Evolutionary conservation across 768 basidiomycete genomes (phyloP).

Genomic region (Mycena epipterygia): DNA sequence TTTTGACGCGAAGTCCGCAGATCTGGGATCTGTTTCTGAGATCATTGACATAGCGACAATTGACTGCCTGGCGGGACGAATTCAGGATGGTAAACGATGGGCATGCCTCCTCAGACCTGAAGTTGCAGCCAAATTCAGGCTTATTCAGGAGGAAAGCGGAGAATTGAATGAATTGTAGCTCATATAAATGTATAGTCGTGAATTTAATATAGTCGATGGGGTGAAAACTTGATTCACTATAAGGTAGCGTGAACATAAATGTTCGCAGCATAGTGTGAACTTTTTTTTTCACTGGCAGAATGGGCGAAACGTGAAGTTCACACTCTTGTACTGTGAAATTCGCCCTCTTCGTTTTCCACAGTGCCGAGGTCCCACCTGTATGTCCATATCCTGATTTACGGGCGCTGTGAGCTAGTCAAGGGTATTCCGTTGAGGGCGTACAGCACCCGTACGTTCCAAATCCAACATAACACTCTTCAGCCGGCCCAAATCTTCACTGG

Average conservation of each 20-base stretch:
- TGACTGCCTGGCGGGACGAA: constrained; percentile 1
- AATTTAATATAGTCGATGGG: background rate
- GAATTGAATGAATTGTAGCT: background rate
- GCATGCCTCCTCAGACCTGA: constrained; percentile 1
- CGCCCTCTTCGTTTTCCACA: background rate
- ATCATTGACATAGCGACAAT: background rate
- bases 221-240: background rate
- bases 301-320: background rate
- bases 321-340: no score
- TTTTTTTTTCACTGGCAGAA: background rate
- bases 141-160: background rate
- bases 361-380: no score
- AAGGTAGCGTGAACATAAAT: background rate
- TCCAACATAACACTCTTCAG: no score
- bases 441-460: no score
- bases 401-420: no score
- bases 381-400: no score
- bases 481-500: no score
- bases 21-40: background rate
- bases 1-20: constrained; percentile 5
- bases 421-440: no score
- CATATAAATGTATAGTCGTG: background rate
- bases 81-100: background rate
- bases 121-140: constrained; percentile 1
- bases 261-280: background rate